Conservation (phyloP, 1,284 basidiomycete genomes). For the Coniophora puteana region DNA sequence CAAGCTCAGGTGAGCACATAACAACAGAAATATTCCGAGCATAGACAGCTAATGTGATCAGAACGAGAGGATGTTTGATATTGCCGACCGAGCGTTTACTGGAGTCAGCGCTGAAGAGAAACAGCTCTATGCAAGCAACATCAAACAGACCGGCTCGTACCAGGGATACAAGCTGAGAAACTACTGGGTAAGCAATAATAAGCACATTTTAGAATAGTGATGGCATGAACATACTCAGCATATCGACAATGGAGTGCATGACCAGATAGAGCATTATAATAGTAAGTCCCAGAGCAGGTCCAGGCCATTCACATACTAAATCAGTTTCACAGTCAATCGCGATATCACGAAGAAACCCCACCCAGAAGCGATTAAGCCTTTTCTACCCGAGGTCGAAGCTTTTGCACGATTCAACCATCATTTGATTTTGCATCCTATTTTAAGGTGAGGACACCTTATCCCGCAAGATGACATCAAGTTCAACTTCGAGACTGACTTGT, state of each 20-base stretch:
- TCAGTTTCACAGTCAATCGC: slow-evolving; percentile 33
- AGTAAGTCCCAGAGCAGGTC: slow-evolving; percentile 26
- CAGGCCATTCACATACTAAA: neutral
- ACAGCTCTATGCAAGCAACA: slow-evolving; percentile 39
- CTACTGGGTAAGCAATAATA: slow-evolving; percentile 42
- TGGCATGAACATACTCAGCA: slow-evolving; percentile 29
- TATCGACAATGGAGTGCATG: slow-evolving; percentile 42
- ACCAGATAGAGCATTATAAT: slow-evolving; percentile 53
- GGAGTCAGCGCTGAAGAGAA: slow-evolving; percentile 52
- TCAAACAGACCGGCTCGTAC: slow-evolving; percentile 45
- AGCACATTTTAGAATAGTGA: neutral
- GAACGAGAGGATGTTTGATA: slow-evolving; percentile 52
- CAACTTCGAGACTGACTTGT: neutral
- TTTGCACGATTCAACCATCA: slow-evolving; percentile 48
- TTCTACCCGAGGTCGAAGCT: slow-evolving; percentile 51
- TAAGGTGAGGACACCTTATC: slow-evolving; percentile 29
- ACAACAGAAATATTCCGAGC: neutral
- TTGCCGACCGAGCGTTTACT: slow-evolving; percentile 53
- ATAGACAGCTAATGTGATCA: slow-evolving; percentile 12
- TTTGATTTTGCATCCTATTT: slow-evolving; percentile 41
- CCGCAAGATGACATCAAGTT: neutral
- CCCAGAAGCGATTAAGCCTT: slow-evolving; percentile 42
- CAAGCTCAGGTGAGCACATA: slow-evolving; percentile 32
- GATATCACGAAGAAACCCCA: slow-evolving; percentile 38
- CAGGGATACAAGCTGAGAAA: slow-evolving; percentile 53